Evolutionary conservation across 2,329 filamentous ascomycete species (phyloP).

Genomic region (Sporothrix protearum): DNA sequence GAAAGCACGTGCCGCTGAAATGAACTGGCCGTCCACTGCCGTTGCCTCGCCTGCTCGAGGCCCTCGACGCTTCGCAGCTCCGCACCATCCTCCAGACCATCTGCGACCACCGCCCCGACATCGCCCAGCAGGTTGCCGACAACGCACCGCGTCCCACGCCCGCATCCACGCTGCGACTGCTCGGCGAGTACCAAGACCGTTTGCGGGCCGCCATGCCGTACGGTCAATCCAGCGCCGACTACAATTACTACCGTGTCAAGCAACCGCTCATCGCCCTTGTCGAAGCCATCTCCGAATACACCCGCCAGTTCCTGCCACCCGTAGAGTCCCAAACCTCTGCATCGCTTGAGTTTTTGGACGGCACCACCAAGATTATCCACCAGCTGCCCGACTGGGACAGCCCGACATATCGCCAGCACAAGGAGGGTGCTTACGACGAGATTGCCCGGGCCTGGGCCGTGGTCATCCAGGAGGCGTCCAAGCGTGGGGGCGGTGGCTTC

Average conservation of each 20-base stretch:
- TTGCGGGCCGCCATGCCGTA: constrained; percentile 81
- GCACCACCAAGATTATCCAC: constrained; percentile 86
- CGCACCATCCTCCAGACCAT: constrained; percentile 84
- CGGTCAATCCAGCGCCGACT: constrained; percentile 80
- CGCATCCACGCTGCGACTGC: constrained; percentile 71
- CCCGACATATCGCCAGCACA: constrained; percentile 83
- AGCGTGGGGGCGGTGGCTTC: constrained; percentile 86
- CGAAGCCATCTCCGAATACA: constrained; percentile 89
- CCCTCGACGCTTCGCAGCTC: constrained; percentile 79
- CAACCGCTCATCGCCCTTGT: constrained; percentile 75
- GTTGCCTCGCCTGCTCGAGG: constrained; percentile 79
- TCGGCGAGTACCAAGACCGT: constrained; percentile 75
- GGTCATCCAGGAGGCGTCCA: constrained; percentile 85
- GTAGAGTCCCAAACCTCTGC: constrained; percentile 79
- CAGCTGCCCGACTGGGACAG: constrained; percentile 87
- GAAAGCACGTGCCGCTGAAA: constrained; percentile 60
- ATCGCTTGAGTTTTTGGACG: constrained; percentile 83
- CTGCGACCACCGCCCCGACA: constrained; percentile 82
- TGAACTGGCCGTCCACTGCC: constrained; percentile 55
- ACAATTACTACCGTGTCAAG: constrained; percentile 89
- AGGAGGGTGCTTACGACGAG: constrained; percentile 93
- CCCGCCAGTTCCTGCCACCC: constrained; percentile 89
- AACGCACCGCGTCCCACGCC: constrained; percentile 86
- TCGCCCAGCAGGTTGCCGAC: constrained; percentile 78
- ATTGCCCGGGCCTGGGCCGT: constrained; percentile 90